Conservation (phyloP, 2,329 filamentous ascomycete species). For the Fusarium fujikuroi region DNA sequence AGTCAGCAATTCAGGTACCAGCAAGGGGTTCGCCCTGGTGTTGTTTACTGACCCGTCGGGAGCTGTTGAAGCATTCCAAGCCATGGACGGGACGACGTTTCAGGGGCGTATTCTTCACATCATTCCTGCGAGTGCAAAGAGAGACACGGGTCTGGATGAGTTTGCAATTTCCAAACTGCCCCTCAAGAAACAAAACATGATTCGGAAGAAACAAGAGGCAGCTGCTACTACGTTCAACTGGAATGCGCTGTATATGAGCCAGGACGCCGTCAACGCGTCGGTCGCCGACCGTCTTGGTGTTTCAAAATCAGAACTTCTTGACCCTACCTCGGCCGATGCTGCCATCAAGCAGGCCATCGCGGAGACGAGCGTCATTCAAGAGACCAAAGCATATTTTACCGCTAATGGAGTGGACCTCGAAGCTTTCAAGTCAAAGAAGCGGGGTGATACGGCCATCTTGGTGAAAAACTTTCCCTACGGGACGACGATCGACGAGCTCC, state of each 20-base stretch:
- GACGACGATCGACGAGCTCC: conserved; percentile 81
- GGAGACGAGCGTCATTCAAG: conserved; percentile 95
- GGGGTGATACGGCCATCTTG: conserved; percentile 87
- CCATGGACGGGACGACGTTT: conserved; percentile 85
- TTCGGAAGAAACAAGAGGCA: conserved; percentile 85
- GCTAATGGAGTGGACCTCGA: conserved; percentile 91
- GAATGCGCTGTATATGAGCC: conserved; percentile 99
- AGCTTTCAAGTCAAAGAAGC: conserved; percentile 85
- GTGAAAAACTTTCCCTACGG: conserved; percentile 96
- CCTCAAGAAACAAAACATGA: conserved; percentile 91
- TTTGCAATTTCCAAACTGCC: conserved; percentile 91
- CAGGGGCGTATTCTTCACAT: conserved; percentile 94
- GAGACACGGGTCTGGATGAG: conserved; percentile 85
- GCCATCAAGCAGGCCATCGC: conserved; percentile 97
- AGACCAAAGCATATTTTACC: conserved; percentile 91
- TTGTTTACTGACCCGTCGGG: conserved; percentile 78
- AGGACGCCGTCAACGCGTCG: conserved; percentile 92
- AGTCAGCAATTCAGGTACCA: conserved; percentile 74
- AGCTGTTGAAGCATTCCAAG: conserved; percentile 82
- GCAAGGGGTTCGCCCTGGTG: conserved; percentile 92
- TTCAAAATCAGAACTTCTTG: conserved; percentile 89
- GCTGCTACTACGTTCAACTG: conserved; percentile 87
- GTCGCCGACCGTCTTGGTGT: conserved; percentile 88
- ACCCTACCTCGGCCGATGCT: conserved; percentile 94
- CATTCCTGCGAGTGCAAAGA: conserved; percentile 84